Conservation (phyloP, 1,284 basidiomycete genomes). For the Volvariella surrecta region DNA sequence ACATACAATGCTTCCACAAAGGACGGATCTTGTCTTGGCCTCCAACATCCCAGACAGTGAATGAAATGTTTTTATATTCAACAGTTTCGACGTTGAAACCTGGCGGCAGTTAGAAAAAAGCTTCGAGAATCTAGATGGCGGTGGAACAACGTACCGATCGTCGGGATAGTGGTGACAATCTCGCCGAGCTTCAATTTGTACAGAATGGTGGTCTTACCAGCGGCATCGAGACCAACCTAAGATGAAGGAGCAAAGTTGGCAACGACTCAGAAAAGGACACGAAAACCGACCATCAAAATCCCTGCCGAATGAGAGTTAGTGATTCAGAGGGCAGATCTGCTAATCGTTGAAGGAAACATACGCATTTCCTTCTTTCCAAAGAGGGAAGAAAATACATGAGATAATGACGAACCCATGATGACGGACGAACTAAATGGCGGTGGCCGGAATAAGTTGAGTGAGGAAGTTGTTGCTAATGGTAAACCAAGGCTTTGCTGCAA, state of each 20-base stretch:
- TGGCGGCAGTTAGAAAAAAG: constrained; percentile 27
- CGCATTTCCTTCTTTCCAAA: constrained; percentile 99
- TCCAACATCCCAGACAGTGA: constrained; percentile 99
- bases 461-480: constrained; percentile 25
- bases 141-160: constrained; percentile 32
- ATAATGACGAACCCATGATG: constrained; percentile 83
- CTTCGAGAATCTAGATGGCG: constrained; percentile 1
- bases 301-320: constrained; percentile 40
- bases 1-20: constrained; percentile 97
- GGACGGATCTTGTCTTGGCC: constrained; percentile 99
- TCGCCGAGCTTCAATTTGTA: constrained; percentile 27
- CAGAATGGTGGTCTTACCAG: constrained; percentile 33
- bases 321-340: constrained; percentile 26
- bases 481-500: constrained; percentile 24
- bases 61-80: constrained; percentile 99
- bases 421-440: constrained; percentile 20
- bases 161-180: constrained; percentile 25
- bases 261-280: constrained; percentile 11
- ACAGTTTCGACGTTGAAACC: constrained; percentile 99
- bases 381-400: constrained; percentile 75
- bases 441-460: constrained; percentile 23
- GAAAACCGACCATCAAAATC: constrained; percentile 58
- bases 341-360: constrained; percentile 38
- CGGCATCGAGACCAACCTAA: constrained; percentile 37
- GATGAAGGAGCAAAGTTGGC: constrained; percentile 10